phyloP scores from a whole-genome alignment of 257 asterid species.

The Apocynum venetum region DNA sequence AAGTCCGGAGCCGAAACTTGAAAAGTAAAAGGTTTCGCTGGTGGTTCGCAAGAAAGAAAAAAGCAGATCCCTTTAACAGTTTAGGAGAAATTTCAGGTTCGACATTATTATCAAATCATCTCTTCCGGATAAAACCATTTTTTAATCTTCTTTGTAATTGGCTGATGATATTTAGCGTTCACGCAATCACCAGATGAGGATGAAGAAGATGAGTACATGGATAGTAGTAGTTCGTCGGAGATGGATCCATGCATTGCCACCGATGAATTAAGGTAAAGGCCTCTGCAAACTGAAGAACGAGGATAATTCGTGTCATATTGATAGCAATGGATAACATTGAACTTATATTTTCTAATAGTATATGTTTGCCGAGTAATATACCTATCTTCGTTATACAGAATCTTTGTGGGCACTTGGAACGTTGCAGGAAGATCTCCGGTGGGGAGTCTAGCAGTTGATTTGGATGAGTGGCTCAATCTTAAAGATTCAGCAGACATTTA shows the following conservation, averaged over 20 bases:
- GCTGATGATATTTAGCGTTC: background rate
- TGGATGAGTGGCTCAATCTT: slow-evolving; percentile 85
- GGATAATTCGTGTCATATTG: background rate
- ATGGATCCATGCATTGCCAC: slow-evolving; percentile 39
- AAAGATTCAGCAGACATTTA: slow-evolving; percentile 78
- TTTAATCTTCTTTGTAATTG: background rate
- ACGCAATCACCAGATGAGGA: slow-evolving; percentile 32
- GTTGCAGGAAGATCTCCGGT: slow-evolving; percentile 90
- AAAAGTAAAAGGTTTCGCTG: slow-evolving; percentile 38
- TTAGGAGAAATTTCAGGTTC: slow-evolving; percentile 46
- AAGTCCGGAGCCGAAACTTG: slow-evolving; percentile 34
- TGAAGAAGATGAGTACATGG: slow-evolving; percentile 39
- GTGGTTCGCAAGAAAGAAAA: slow-evolving; percentile 67
- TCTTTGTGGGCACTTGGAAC: slow-evolving; percentile 94
- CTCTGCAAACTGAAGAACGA: background rate
- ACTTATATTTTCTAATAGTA: background rate
- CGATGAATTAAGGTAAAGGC: slow-evolving; percentile 56
- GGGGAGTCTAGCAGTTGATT: slow-evolving; percentile 73
- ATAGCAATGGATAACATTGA: background rate
- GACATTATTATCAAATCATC: background rate
- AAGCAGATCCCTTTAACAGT: slow-evolving; percentile 32
- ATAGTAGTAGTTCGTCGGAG: slow-evolving; percentile 38
- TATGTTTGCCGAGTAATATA: background rate
- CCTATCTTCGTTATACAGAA: slow-evolving; percentile 34
- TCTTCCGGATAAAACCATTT: background rate